Evolutionary conservation across 768 basidiomycete species (phyloP), one percentile per base, ranked within the genome.

Genomic region (Sistotremastrum niveocremeum): DNA sequence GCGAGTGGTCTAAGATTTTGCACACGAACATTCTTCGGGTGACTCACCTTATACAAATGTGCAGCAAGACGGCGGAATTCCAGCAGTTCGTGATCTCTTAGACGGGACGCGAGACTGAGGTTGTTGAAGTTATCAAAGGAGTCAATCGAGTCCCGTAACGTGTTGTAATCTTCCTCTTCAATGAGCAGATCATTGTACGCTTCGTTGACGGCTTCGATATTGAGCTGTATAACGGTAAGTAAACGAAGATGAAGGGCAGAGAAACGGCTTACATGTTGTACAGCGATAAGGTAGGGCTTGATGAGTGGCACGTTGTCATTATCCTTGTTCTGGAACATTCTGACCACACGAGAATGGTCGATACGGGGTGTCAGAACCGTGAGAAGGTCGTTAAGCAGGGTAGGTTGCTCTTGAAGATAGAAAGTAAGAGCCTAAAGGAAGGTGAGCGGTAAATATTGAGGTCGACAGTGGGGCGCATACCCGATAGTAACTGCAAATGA

Each of bases 51-150:
- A 77, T 97, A 98, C 33, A 99, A 66, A 62, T 97, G 87, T 30
- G 93, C 89, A 35, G 95, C 94, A 30, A 99, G 70, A 52, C 95
- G 71, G 37, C 95, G 75, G 77, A 98, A 98, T 62, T 98, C 95
- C 12, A 99, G 72, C 12, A 98, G 73, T 46, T 84, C 84, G 57
- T 97, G 94, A 53, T 75, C 77, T 65, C 95, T 89, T 46, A 99
- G 65, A 42, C 85, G 77, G 56, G 76, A 75, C 1, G 94, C 93
- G 33, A 99, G 78, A 32, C 68, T 73, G 49, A 89, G 79, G 54
- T 86, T 89, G 65, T 98, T 87, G 69, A 95, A 99, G 65, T 95
- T 97, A 65, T 97, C 91, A 58, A 95, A 93, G 61, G 91, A 91
- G 65, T 98, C 94, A 44, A 98, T 93, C 7, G 89, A 93, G 62